These are phyloP conservation scores for Volvariella volvacea DNA, from an alignment of 1,284 basidiomycete genomes.

Conservation along the genomic window DNA sequence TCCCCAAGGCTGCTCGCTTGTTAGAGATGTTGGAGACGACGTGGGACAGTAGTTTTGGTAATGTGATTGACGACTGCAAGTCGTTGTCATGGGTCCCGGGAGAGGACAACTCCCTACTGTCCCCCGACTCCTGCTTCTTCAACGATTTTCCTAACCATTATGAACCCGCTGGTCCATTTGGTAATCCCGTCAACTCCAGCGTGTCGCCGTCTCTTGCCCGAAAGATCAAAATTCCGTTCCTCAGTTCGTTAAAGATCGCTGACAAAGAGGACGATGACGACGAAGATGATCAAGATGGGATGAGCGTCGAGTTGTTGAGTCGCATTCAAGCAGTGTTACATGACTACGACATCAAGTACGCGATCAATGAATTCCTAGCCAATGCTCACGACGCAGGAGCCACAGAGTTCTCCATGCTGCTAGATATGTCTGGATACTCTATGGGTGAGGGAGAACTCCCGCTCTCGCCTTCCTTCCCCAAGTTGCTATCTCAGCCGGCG, in stretches of 20 bases:
- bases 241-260: not conserved
- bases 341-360: slow-evolving; percentile 30
- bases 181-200: not conserved
- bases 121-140: not conserved
- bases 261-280: not conserved
- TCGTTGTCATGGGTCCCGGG: not conserved
- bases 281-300: not conserved
- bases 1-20: not conserved
- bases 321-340: not conserved
- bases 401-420: slow-evolving; percentile 26
- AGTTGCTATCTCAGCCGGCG: slow-evolving; percentile 17
- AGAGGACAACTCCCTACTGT: not conserved
- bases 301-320: not conserved
- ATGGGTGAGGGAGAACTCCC: slow-evolving; percentile 11
- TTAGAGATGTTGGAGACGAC: not conserved
- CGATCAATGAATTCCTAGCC: slow-evolving; percentile 41
- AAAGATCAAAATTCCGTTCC: not conserved
- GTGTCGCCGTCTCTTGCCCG: not conserved
- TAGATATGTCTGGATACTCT: slow-evolving; percentile 17
- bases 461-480: slow-evolving; percentile 16
- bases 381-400: slow-evolving; percentile 44
- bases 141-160: not conserved
- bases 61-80: not conserved
- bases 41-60: not conserved
- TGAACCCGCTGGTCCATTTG: not conserved